A percentile compares a stretch with the other conserved stretches of the same genome.
Conservation (phyloP, 129 eudicot genomes). For the Heracleum sosnowskyi region DNA sequence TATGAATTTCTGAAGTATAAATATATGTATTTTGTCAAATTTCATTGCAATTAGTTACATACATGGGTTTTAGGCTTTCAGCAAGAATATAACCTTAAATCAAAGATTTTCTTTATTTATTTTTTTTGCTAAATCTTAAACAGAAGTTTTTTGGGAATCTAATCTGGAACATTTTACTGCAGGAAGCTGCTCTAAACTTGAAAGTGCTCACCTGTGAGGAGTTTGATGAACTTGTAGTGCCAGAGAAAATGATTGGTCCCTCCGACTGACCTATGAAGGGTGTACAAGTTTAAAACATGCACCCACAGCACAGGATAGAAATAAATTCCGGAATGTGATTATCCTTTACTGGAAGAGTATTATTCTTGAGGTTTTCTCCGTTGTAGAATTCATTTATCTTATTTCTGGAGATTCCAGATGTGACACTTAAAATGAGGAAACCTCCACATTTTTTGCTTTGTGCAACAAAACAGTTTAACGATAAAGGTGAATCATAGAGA, state of each 20-base stretch:
- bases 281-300: neutral
- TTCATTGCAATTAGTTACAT: neutral
- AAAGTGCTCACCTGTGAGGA: constrained; percentile 74
- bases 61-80: neutral
- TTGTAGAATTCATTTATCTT: neutral
- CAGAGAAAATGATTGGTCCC: constrained; percentile 96
- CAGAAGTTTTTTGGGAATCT: neutral
- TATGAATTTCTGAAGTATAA: neutral
- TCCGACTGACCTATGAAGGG: constrained; percentile 27
- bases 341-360: neutral
- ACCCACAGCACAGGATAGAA: neutral
- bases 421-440: neutral
- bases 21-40: neutral
- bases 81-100: neutral
- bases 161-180: constrained; percentile 20
- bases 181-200: constrained; percentile 85
- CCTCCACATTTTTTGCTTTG: neutral
- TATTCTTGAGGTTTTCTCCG: constrained; percentile 1
- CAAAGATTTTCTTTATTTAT: too few species aligned
- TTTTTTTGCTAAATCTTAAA: too few species aligned
- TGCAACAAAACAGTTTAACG: neutral
- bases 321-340: constrained; percentile 5
- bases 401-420: neutral
- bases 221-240: constrained; percentile 76
- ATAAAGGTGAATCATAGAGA: neutral